phyloP scores from a whole-genome alignment of 495 filamentous ascomycete genomes.

The Aspergillus cavernicola region DNA sequence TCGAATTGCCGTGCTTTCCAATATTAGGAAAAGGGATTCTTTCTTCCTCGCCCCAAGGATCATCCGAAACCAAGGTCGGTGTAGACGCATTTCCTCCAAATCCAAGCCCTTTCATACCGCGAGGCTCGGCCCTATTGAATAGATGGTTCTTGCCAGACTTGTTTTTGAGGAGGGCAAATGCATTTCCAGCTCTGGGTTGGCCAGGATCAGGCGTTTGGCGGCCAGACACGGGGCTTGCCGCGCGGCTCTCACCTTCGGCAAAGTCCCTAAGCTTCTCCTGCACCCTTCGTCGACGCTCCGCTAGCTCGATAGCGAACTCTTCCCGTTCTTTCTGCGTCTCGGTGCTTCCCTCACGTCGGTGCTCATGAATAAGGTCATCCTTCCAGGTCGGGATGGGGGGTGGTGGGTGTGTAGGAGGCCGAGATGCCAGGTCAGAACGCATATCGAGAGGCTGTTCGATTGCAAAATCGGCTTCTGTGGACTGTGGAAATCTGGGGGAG shows the following conservation, averaged over 20 bases:
- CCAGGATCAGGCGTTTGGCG: conserved; percentile 41
- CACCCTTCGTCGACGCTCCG: conserved; percentile 69
- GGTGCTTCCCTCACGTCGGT: conserved; percentile 52
- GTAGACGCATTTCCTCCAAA: conserved; percentile 52
- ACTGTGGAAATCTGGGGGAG: conserved; percentile 32
- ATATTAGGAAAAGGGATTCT: conserved; percentile 30
- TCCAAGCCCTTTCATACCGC: conserved; percentile 70
- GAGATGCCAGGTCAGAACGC: background rate
- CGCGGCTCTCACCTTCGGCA: conserved; percentile 60
- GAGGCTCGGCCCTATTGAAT: conserved; percentile 50
- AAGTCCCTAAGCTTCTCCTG: conserved; percentile 76
- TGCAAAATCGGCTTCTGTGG: conserved; percentile 5
- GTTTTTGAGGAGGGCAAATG: conserved; percentile 64
- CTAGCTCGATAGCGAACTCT: conserved; percentile 78
- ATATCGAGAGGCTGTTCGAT: background rate
- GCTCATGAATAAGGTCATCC: conserved; percentile 31
- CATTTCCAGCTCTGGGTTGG: conserved; percentile 47
- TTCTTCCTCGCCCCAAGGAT: conserved; percentile 43
- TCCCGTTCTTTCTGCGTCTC: conserved; percentile 65
- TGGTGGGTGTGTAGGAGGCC: conserved; percentile 3
- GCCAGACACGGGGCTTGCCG: conserved; percentile 48
- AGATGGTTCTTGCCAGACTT: conserved; percentile 63
- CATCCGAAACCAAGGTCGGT: conserved; percentile 40
- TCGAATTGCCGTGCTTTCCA: conserved; percentile 39
- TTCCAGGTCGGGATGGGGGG: conserved; percentile 34